Percentiles rank a stretch among this genome's conserved stretches.
Evolutionary conservation across 495 filamentous ascomycete genomes (phyloP).

Genomic region (Hyaloscypha finlandica): DNA sequence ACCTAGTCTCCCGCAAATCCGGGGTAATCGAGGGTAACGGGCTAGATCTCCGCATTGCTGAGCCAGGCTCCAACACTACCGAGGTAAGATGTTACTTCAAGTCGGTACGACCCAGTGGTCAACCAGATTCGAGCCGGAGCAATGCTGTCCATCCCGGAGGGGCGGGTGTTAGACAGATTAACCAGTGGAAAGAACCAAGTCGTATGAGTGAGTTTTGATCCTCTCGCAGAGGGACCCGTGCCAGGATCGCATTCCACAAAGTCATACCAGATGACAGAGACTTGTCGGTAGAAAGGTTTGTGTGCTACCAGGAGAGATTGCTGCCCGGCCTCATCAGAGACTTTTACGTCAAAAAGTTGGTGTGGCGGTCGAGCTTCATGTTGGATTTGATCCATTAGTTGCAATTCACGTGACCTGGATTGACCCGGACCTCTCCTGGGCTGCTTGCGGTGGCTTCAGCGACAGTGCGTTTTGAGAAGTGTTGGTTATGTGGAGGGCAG

Average conservation of each 20-base stretch:
- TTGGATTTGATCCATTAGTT: neutral
- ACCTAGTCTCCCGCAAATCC: slow-evolving; percentile 8
- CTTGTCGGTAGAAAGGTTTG: neutral
- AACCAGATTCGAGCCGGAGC: neutral
- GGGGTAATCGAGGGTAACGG: slow-evolving; percentile 15
- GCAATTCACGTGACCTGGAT: neutral
- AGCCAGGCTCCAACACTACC: neutral
- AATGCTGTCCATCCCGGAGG: neutral
- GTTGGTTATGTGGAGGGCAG: slow-evolving; percentile 3
- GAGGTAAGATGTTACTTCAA: neutral
- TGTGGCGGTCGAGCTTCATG: neutral
- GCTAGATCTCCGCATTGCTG: neutral
- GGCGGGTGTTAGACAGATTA: neutral
- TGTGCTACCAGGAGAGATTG: neutral
- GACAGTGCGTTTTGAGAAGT: neutral
- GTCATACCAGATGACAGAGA: neutral
- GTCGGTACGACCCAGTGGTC: neutral
- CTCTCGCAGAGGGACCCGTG: neutral
- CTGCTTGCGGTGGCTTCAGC: neutral
- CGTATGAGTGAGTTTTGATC: neutral
- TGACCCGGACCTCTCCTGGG: neutral
- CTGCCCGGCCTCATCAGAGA: neutral
- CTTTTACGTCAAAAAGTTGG: neutral
- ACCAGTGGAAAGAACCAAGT: neutral
- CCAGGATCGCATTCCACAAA: neutral